These are phyloP conservation scores for Cystoderma amianthinum DNA, from an alignment of 768 basidiomycete species.

Conservation along the genomic window DNA sequence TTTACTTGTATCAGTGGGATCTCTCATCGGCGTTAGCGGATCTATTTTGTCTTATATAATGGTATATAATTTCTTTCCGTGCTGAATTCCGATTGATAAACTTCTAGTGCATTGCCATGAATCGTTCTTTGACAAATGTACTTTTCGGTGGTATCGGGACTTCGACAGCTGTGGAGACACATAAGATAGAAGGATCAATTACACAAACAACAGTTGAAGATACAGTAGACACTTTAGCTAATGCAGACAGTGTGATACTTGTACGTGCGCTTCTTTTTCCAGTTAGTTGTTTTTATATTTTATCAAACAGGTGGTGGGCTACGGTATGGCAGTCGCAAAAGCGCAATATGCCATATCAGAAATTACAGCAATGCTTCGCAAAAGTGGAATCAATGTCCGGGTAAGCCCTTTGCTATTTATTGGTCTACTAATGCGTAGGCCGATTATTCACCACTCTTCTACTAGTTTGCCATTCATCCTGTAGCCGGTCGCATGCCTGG, in stretches of 20 bases:
- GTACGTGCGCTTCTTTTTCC: constrained; percentile 25
- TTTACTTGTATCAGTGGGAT: constrained; percentile 75
- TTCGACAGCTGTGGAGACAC: constrained; percentile 42
- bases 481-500: constrained; percentile 93
- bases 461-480: constrained; percentile 75
- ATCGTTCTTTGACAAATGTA: constrained; percentile 78
- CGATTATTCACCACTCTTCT: background rate
- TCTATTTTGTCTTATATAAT: constrained; percentile 91
- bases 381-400: constrained; percentile 73
- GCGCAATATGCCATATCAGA: constrained; percentile 79
- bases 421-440: background rate
- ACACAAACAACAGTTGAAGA: constrained; percentile 78
- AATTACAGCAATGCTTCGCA: constrained; percentile 64
- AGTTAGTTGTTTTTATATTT: background rate
- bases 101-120: constrained; percentile 84
- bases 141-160: constrained; percentile 82
- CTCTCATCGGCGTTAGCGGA: constrained; percentile 85
- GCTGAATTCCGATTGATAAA: constrained; percentile 1
- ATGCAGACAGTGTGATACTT: constrained; percentile 80
- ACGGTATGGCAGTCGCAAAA: constrained; percentile 91
- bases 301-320: constrained; percentile 64
- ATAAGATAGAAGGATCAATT: constrained; percentile 80
- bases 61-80: constrained; percentile 32
- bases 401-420: constrained; percentile 18
- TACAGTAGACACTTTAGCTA: constrained; percentile 67